A percentile compares a stretch with the other conserved stretches of the same genome.
phyloP scores from a whole-genome alignment of 2,329 filamentous ascomycete genomes.

The Phaeophleospora eucalypticola region DNA sequence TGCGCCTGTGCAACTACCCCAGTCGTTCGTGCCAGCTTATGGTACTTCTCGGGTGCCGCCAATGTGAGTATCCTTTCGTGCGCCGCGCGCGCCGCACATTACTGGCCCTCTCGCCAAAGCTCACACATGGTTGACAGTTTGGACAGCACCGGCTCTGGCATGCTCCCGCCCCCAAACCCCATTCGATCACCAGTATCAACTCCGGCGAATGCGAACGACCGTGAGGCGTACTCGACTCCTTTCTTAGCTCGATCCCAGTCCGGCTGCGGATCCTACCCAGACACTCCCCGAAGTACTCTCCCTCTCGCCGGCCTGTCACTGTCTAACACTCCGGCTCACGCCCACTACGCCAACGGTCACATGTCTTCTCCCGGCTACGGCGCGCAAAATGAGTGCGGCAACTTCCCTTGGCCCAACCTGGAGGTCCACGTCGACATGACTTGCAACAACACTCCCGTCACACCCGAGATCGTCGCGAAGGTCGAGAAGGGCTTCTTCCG shows the following conservation, averaged over 20 bases:
- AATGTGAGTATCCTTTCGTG: constrained; percentile 40
- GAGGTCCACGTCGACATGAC: constrained; percentile 57
- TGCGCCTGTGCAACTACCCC: constrained; percentile 32
- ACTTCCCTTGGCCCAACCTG: constrained; percentile 45
- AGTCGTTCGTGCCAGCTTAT: constrained; percentile 38
- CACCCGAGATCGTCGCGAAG: constrained; percentile 69
- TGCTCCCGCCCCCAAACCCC: constrained; percentile 26
- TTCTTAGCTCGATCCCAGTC: constrained; percentile 27
- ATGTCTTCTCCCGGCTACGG: constrained; percentile 31
- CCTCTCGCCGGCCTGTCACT: constrained; percentile 24
- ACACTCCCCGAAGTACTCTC: constrained; percentile 29
- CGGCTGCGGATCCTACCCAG: constrained; percentile 30
- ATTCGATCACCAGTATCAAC: constrained; percentile 27
- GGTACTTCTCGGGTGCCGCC: constrained; percentile 38
- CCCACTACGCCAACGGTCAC: constrained; percentile 17
- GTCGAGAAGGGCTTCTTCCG: constrained; percentile 89
- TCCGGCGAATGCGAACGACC: constrained; percentile 26
- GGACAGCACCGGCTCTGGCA: constrained; percentile 25
- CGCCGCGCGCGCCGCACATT: constrained; percentile 17
- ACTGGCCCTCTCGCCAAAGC: constrained; percentile 16
- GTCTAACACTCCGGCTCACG: constrained; percentile 13
- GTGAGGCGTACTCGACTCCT: constrained; percentile 26
- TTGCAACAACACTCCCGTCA: constrained; percentile 58
- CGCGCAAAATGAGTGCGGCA: constrained; percentile 29
- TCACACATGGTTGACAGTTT: constrained; percentile 28